Evolutionary conservation across 2,329 filamentous ascomycete species (phyloP).

Genomic region (Phoma herbarum): DNA sequence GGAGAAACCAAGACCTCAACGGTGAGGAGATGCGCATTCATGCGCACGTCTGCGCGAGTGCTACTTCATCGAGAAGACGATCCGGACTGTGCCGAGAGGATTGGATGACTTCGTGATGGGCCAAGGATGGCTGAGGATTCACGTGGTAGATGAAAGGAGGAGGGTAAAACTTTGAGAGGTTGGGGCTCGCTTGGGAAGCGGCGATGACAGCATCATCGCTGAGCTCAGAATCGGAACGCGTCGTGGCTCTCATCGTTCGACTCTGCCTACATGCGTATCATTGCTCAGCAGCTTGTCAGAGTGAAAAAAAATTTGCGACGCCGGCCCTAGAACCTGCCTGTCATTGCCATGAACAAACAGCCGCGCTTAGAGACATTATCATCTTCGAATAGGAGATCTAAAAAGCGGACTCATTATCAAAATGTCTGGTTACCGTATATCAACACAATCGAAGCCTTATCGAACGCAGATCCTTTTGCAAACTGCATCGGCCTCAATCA

Average conservation of each 20-base stretch:
- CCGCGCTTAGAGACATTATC: too few species aligned
- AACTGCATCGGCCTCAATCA: background rate
- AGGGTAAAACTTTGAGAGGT: slow-evolving; percentile 1
- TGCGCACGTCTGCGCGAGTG: slow-evolving; percentile 1
- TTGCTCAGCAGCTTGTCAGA: background rate
- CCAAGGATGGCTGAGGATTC: slow-evolving; percentile 6
- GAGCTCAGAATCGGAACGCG: background rate
- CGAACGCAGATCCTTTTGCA: background rate
- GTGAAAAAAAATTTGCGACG: background rate
- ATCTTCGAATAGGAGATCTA: too few species aligned
- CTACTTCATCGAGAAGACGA: slow-evolving; percentile 17
- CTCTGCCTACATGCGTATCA: background rate
- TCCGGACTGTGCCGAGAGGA: slow-evolving; percentile 13
- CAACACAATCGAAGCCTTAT: background rate
- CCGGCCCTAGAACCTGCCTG: background rate
- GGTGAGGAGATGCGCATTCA: slow-evolving; percentile 15
- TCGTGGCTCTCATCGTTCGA: background rate
- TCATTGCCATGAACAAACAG: background rate
- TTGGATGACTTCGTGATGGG: slow-evolving; percentile 9
- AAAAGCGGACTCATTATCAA: too few species aligned
- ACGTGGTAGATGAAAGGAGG: slow-evolving; percentile 5
- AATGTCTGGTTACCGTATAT: too few species aligned
- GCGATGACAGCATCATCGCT: slow-evolving; percentile 6
- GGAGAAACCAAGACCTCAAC: slow-evolving; percentile 31
- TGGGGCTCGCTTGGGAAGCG: slow-evolving; percentile 1